A percentile compares a stretch with the other conserved stretches of the same genome.
phyloP scores from a whole-genome alignment of 2,329 filamentous ascomycete species.

The Hypoxylon sp. region DNA sequence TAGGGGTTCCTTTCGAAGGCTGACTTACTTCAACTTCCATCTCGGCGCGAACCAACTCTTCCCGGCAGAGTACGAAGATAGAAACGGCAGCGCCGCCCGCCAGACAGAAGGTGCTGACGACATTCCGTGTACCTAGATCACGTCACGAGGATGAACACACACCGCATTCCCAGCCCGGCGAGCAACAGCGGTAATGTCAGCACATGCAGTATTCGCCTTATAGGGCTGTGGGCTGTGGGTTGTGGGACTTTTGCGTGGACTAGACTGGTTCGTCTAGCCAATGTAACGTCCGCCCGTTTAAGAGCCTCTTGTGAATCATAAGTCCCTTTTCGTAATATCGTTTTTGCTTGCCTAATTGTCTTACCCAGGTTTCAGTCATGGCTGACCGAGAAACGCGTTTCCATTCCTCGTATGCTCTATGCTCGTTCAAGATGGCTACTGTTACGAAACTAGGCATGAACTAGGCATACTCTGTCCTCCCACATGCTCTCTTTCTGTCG shows the following conservation, averaged over 20 bases:
- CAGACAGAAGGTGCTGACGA: slow-evolving; percentile 25
- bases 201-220: slow-evolving; percentile 17
- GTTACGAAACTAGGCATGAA: not conserved
- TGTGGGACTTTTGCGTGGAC: slow-evolving; percentile 8
- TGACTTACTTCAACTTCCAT: slow-evolving; percentile 16
- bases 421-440: not conserved
- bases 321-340: not conserved
- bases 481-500: not conserved
- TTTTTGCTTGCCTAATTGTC: slow-evolving; percentile 9
- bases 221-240: slow-evolving; percentile 31
- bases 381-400: slow-evolving; percentile 19
- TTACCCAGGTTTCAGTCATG: slow-evolving; percentile 11
- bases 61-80: slow-evolving; percentile 6
- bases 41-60: slow-evolving; percentile 3
- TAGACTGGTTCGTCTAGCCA: slow-evolving; percentile 3
- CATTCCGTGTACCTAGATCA: slow-evolving; percentile 2
- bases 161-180: slow-evolving; percentile 5
- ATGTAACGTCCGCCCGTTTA: slow-evolving; percentile 5
- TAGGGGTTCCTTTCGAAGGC: too few relatives aligned
- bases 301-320: slow-evolving; percentile 10
- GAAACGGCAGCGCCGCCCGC: slow-evolving; percentile 18
- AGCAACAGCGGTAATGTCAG: not conserved
- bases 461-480: too few relatives aligned
- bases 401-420: not conserved
- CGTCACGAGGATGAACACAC: slow-evolving; percentile 15